Conservation (phyloP, 345 rosid genomes). For the Lagerstroemia speciosa region DNA sequence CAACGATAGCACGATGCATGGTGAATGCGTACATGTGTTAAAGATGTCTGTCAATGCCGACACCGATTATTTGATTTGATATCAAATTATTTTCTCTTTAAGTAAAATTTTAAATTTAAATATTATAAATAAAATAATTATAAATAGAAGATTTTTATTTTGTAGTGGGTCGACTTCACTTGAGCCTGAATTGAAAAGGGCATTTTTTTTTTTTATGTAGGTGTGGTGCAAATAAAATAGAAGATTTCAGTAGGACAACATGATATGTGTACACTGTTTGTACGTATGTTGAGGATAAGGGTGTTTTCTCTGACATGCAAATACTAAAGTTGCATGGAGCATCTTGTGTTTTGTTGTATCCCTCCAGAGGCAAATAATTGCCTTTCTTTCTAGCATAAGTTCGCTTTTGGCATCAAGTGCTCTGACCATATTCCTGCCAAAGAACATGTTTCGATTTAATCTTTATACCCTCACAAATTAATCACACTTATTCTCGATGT, state of each 20-base stretch:
- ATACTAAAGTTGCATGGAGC: background rate
- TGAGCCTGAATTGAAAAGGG: too few relatives aligned
- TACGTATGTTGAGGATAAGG: constrained; percentile 3
- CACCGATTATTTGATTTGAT: too few relatives aligned
- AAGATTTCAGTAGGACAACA: too few relatives aligned
- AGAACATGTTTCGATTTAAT: background rate
- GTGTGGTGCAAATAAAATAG: too few relatives aligned
- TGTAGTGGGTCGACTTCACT: too few relatives aligned
- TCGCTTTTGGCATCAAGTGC: background rate
- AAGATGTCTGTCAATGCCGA: background rate
- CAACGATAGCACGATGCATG: background rate
- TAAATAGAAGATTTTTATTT: too few relatives aligned
- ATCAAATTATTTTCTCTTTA: too few relatives aligned
- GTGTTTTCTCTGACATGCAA: background rate
- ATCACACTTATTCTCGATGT: too few relatives aligned
- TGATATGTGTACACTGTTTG: background rate
- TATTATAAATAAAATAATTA: too few relatives aligned
- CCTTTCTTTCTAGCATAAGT: background rate
- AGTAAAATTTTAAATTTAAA: too few relatives aligned
- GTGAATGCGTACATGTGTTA: background rate
- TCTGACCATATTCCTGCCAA: background rate
- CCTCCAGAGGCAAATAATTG: background rate
- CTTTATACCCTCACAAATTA: background rate
- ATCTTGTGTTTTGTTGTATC: background rate
- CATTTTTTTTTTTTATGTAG: too few relatives aligned